Percentiles rank a stretch among this genome's conserved stretches.
Conservation (phyloP, 805 yeast species). For the Cyberlindnera xylosilytica region DNA sequence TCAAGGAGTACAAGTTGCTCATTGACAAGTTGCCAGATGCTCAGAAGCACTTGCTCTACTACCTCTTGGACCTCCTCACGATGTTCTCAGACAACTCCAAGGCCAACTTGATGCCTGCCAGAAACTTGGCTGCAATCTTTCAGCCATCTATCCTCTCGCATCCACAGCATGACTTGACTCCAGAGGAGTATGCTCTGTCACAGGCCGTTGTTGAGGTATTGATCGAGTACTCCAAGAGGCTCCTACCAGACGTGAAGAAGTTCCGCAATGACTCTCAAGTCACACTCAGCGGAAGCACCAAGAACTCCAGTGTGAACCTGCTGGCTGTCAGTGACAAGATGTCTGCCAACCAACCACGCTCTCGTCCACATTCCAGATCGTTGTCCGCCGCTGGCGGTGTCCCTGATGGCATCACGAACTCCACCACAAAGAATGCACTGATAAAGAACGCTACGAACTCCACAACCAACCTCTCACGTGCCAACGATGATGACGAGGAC, state of each 20-base stretch:
- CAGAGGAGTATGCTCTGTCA: constrained; percentile 85
- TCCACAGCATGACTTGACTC: constrained; percentile 88
- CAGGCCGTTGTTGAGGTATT: constrained; percentile 85
- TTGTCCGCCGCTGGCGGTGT: constrained; percentile 45
- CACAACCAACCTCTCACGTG: constrained; percentile 9
- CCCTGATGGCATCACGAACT: constrained; percentile 32
- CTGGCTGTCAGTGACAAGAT: constrained; percentile 17
- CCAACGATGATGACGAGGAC: constrained; percentile 12
- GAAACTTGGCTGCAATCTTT: constrained; percentile 91
- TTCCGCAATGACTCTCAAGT: constrained; percentile 13
- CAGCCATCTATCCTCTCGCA: constrained; percentile 96
- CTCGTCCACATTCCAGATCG: constrained; percentile 38
- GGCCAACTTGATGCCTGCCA: constrained; percentile 85
- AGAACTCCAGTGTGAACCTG: constrained; percentile 18
- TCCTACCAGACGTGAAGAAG: constrained; percentile 55
- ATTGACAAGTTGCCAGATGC: constrained; percentile 71
- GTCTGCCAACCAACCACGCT: constrained; percentile 8
- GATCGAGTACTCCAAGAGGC: constrained; percentile 78
- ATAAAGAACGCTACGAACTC: constrained; percentile 7
- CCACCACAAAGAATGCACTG: constrained; percentile 6
- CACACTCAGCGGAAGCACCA: constrained; percentile 10
- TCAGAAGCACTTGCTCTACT: constrained; percentile 78
- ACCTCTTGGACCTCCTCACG: constrained; percentile 81
- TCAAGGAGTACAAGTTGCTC: constrained; percentile 65
- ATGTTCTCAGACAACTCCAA: constrained; percentile 77